These are phyloP conservation scores for Yamadazyma kanchanaburiensis DNA, from an alignment of 1,139 yeast species.

Conservation along the genomic window DNA sequence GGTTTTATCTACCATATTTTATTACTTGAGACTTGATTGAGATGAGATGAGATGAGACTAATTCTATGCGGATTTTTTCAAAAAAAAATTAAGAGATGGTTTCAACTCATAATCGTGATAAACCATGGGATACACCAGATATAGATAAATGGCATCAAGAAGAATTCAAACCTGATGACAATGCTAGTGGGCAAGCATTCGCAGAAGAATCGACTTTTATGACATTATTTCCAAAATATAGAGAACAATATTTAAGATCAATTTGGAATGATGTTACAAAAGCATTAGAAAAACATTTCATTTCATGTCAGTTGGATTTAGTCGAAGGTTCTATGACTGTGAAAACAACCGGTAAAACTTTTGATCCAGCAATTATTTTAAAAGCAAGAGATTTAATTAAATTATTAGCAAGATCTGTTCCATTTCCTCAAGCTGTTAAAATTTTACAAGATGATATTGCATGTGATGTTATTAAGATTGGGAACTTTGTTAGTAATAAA, in stretches of 20 bases:
- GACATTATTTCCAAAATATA: constrained; percentile 93
- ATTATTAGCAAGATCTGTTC: constrained; percentile 92
- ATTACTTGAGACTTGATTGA: too few species aligned
- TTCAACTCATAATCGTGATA: constrained; percentile 88
- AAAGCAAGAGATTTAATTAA: constrained; percentile 95
- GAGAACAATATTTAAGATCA: constrained; percentile 85
- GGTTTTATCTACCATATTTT: too few species aligned
- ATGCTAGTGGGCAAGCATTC: constrained; percentile 79
- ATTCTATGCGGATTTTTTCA: constrained; percentile 5
- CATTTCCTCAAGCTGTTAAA: constrained; percentile 93
- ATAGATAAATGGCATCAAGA: constrained; percentile 92
- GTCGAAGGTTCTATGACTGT: constrained; percentile 99
- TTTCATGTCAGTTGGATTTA: constrained; percentile 79
- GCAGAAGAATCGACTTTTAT: constrained; percentile 94
- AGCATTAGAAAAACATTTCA: constrained; percentile 66
- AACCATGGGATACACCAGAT: constrained; percentile 97
- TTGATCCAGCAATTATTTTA: constrained; percentile 89
- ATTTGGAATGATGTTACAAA: constrained; percentile 93
- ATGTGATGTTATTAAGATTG: constrained; percentile 94
- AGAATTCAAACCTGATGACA: constrained; percentile 87
- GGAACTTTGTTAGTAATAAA: constrained; percentile 82
- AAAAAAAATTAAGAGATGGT: constrained; percentile 53
- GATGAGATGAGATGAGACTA: too few species aligned
- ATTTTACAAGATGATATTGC: constrained; percentile 89
- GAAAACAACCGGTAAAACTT: constrained; percentile 91